Evolutionary conservation across 2,329 filamentous ascomycete genomes (phyloP), one percentile per base, ranked within the genome.

Genomic region (Bipolaris bicolor): DNA sequence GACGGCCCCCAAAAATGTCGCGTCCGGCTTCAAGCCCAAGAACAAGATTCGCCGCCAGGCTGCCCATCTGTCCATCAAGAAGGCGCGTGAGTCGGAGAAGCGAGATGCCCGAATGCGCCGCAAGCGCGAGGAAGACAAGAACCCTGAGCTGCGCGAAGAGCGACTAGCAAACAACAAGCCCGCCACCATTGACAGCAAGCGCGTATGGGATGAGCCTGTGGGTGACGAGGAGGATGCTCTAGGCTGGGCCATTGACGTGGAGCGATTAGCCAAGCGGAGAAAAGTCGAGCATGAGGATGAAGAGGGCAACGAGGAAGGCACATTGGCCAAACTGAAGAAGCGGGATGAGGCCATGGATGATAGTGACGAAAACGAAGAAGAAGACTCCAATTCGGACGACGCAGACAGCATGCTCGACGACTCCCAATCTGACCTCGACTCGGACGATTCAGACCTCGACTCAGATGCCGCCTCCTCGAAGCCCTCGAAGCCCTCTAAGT

Each of bases 31-130:
- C 72, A 85, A 84, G 63, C 81, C 87, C 1, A 84, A 82, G 59
- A 96, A 96, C 79, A 97, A 97, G 77, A 79, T 91, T 20, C 88
- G 88, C 72, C 85, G 95, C 61, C 86, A 95, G 74, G 83, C 89
- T 67, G 84, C 94, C 58, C 90, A 92, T 72, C 82, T 97, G 58
- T 87, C 90, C 66, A 85, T 90, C 72, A 98, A 97, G 79, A 90
- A 89, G 73, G 82, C 84, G 43, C 86, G 86, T 64, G 90, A 92
- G 73, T 88, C 88, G 72, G 81, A 87, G 45, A 90, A 89, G 69
- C 88, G 91, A 69, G 90, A 92, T 69, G 84, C 88, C 69, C 87
- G 93, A 61, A 89, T 92, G 74, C 85, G 86, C 47, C 84, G 91
- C 58, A 92, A 91, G 79, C 91, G 90, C 78, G 90, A 93, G 71